Evolutionary conservation across 345 rosid species (phyloP), one percentile per base, ranked within the genome.

Genomic region (Populus euphratica): DNA sequence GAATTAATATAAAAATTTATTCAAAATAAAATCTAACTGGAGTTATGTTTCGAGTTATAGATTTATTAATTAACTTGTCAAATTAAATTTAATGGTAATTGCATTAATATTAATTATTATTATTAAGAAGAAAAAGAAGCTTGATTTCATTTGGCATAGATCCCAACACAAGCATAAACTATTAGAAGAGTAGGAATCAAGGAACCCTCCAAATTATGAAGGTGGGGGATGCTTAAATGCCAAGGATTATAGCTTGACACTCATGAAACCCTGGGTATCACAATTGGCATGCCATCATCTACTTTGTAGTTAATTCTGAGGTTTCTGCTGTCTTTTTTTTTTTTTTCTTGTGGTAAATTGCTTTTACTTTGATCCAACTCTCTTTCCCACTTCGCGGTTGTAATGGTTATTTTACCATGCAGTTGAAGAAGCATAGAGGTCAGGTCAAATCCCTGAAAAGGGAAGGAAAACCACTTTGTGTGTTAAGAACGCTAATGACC

Each of bases 301-400:
- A 86, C 94, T 11, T 0, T 92, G 98, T 68, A 97, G 92, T 70
- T 63, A 96, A 85, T 80, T 96, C 99, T 77, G 96, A 96, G 99
- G 99, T 96, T 73, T 47, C 93, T 71, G 62, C 14, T 3, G 2
- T 3, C 1, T 72, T 39, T 69, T 39, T 47, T 75, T 2, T 25
- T 52, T 75, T 2, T 69, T 38, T 68, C 35, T 47, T 77, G 54
- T 62, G 41, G 21, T 8, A 16, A 44, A n/a, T 69, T 64, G 17
- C 62, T 44, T 77, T 6, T 65, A 44, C 49, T 73, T 66, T 20
- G n/a, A 52, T 36, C 18, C 41, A 10, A 13, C 69, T 73, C 9
- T 31, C 49, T 67, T 44, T 73, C 68, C 64, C 41, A n/a, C 36
- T 62, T 2, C 67, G 66, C 79, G 47, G 69, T 78, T 17, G 68